These are phyloP conservation scores for Diaporthe vaccinii DNA, from an alignment of 2,329 filamentous ascomycete species.

Conservation along the genomic window DNA sequence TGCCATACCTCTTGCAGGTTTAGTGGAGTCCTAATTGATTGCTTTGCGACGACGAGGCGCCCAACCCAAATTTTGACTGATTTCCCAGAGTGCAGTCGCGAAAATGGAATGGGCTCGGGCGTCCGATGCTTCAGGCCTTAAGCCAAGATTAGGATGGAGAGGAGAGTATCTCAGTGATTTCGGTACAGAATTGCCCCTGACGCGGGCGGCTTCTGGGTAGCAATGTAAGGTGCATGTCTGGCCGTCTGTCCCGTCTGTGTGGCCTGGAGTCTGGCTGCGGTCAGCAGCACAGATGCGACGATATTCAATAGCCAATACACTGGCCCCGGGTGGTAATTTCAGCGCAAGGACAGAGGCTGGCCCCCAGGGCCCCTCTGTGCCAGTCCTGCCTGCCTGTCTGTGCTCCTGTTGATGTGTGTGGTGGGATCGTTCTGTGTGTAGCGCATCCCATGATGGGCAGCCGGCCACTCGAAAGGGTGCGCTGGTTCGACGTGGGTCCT, in stretches of 20 bases:
- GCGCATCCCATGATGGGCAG: conserved; percentile 34
- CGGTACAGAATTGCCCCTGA: conserved; percentile 26
- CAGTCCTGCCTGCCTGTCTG: conserved; percentile 3
- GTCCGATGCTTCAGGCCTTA: conserved; percentile 21
- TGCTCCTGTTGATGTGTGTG: conserved; percentile 30
- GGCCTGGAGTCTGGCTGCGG: conserved; percentile 7
- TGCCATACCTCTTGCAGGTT: conserved; percentile 34
- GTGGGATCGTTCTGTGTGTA: conserved; percentile 24
- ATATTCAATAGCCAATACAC: conserved; percentile 9
- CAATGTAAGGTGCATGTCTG: conserved; percentile 18
- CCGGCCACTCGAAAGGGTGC: conserved; percentile 15
- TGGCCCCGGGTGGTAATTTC: conserved; percentile 14
- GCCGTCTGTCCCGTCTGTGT: conserved; percentile 6
- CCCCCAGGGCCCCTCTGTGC: background rate
- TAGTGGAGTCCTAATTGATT: conserved; percentile 40
- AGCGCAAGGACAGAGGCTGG: conserved; percentile 12
- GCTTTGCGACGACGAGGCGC: conserved; percentile 38
- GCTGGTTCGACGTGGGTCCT: conserved; percentile 35
- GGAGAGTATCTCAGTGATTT: conserved; percentile 12
- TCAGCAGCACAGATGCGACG: conserved; percentile 24
- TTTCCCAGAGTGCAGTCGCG: conserved; percentile 14
- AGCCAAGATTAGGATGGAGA: conserved; percentile 31
- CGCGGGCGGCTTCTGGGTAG: conserved; percentile 1
- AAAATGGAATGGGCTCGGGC: conserved; percentile 10
- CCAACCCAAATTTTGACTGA: conserved; percentile 37